These are phyloP conservation scores for Protea cynaroides DNA, from an alignment of 164 flowering plant species.

Conservation along the genomic window DNA sequence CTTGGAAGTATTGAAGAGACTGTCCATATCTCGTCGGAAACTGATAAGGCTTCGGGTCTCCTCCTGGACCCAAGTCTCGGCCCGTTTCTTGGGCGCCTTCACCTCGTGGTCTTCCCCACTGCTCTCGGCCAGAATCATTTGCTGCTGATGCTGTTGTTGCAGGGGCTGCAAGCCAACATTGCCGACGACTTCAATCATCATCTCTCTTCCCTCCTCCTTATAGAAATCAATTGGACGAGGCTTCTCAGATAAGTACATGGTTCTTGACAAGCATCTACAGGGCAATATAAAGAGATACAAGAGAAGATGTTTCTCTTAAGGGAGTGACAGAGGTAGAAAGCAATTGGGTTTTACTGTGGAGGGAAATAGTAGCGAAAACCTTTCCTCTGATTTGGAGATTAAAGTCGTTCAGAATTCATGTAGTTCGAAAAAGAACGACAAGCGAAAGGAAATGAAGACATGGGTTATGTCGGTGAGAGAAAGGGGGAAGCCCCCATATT, in stretches of 20 bases:
- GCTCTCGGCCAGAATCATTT: constrained; percentile 48
- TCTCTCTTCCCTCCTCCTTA: constrained; percentile 47
- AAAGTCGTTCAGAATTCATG: neutral
- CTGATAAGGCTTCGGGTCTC: constrained; percentile 64
- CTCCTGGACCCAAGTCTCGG: constrained; percentile 93
- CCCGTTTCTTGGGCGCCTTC: constrained; percentile 77
- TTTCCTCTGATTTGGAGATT: neutral
- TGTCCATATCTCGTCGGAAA: constrained; percentile 65
- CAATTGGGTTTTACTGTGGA: constrained; percentile 3
- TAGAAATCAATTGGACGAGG: constrained; percentile 55
- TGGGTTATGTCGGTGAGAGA: constrained; percentile 12
- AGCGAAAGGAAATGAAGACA: neutral
- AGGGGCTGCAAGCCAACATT: constrained; percentile 24
- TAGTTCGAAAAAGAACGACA: no score
- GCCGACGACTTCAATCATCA: constrained; percentile 60
- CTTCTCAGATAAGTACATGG: constrained; percentile 59
- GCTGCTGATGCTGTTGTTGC: constrained; percentile 30
- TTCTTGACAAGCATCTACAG: neutral
- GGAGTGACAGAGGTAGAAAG: neutral
- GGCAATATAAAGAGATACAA: neutral
- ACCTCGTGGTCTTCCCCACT: constrained; percentile 61
- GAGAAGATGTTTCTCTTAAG: neutral
- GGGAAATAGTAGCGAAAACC: neutral
- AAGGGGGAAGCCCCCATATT: constrained; percentile 11
- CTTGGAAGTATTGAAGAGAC: constrained; percentile 74